Evolutionary conservation across 1,139 yeast genomes (phyloP).

Genomic region (Lodderomyces beijingensis): DNA sequence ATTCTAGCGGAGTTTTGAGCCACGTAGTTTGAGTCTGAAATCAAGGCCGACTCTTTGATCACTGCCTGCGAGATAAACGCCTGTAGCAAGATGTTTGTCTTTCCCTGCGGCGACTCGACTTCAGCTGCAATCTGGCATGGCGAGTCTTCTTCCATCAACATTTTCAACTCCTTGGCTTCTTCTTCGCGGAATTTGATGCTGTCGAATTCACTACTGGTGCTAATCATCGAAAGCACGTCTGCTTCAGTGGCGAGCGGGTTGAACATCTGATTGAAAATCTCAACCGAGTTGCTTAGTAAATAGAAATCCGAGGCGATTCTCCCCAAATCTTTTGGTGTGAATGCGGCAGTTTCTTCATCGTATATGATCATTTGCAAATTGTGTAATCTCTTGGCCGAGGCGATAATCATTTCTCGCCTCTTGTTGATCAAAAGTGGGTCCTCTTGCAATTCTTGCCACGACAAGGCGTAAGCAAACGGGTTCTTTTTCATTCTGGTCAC

Average conservation of each 20-base stretch:
- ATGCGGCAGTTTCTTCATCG: constrained; percentile 79
- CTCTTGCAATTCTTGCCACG: constrained; percentile 75
- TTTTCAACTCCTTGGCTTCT: constrained; percentile 69
- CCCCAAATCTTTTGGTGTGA: constrained; percentile 85
- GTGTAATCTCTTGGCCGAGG: constrained; percentile 81
- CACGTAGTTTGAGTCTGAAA: constrained; percentile 86
- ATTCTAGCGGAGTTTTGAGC: constrained; percentile 96
- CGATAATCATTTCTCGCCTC: constrained; percentile 68
- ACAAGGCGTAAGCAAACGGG: constrained; percentile 91
- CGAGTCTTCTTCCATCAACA: constrained; percentile 53
- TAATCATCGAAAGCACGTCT: constrained; percentile 80
- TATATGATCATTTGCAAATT: constrained; percentile 87
- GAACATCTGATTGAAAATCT: constrained; percentile 80
- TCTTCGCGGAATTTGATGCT: constrained; percentile 86
- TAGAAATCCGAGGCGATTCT: constrained; percentile 94
- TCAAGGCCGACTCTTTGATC: constrained; percentile 73
- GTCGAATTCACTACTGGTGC: constrained; percentile 94
- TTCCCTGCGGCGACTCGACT: constrained; percentile 72
- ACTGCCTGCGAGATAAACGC: constrained; percentile 76
- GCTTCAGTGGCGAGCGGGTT: constrained; percentile 89
- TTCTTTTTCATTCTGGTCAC: constrained; percentile 92
- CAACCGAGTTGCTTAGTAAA: constrained; percentile 78
- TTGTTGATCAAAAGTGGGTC: constrained; percentile 78
- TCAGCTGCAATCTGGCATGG: constrained; percentile 86
- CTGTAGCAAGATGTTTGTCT: constrained; percentile 83